Evolutionary conservation across 1,284 basidiomycete species (phyloP).

Genomic region (Trichosporon asahii): DNA sequence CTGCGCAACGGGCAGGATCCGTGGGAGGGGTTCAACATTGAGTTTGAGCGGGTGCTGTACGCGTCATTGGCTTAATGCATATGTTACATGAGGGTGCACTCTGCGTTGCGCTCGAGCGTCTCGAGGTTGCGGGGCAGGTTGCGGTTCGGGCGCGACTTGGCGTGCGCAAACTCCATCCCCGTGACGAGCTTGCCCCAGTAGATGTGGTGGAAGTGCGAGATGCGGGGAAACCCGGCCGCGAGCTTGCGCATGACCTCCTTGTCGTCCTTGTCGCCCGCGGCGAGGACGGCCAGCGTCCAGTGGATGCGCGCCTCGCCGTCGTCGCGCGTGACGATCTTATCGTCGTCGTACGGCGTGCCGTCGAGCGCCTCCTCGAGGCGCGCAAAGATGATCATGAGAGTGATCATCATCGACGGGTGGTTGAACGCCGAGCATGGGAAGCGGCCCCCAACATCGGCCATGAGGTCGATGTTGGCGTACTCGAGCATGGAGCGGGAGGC

Average conservation of each 20-base stretch:
- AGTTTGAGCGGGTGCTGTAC: background rate
- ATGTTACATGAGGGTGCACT: background rate
- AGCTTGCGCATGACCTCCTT: background rate
- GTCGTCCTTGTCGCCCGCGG: background rate
- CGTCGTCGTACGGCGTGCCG: no score
- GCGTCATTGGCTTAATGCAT: background rate
- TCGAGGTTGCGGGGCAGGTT: background rate
- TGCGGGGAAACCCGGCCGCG: no score
- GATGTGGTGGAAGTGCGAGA: background rate
- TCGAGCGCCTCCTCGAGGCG: no score
- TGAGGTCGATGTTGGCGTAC: no score
- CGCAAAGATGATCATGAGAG: no score
- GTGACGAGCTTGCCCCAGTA: background rate
- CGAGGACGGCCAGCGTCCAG: no score
- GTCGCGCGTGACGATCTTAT: no score
- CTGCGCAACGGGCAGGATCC: constrained; percentile 6
- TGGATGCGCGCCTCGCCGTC: no score
- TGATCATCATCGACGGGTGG: no score
- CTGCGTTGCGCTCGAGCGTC: background rate
- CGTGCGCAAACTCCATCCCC: background rate
- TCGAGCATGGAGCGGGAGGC: no score
- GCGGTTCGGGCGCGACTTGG: background rate
- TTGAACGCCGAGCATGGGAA: no score
- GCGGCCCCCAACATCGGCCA: no score
- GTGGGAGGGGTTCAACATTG: background rate